Base-by-base conservation (phyloP, 305 asterid genomes). In the Rubia tinctorum region DNA sequence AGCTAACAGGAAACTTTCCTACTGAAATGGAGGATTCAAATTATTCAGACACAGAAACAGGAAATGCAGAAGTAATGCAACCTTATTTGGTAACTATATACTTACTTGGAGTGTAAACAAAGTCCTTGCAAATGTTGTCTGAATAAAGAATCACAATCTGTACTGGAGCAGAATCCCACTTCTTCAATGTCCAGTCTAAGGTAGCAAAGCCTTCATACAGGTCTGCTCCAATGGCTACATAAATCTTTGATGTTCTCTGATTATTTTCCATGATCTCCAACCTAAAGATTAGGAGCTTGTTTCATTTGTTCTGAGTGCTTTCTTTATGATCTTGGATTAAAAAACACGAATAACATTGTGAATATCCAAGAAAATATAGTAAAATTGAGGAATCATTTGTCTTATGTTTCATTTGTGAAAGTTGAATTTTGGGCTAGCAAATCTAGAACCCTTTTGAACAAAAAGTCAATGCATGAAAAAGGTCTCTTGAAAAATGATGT, bases 141-240 rank as follows among this genome's bases (percentile, higher is more conserved):
- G 86, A 84, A 76, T 85, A 82, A 66, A 91, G 87, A 75, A 91
- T 86, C 15, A 87, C 87, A 25, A 91, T 79, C 68, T 76, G 76
- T 80, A 81, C 75, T 9, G 76, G 71, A 37, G 76, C 76, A 66
- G 83, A 58, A 68, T 81, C 75, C 91, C 93, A 89, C 56, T 79
- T 87, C 59, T 69, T 77, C 12, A 87, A 74, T 59, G 84, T 76
- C 91, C 95, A 91, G 69, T 82, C 83, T 70, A 91, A 63, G 58
- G 95, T 89, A 15, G 81, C 69, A 76, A 91, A 78, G 8, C 97
- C 97, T 51, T 91, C 93, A 53, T 71, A 53, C 43, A 78, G 64
- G 72, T 91, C 89, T 62, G 85, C 73, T 39, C 89, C 91, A 72
- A 91, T 79, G 72, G 95, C 97, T 42, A 91, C 89, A 79, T 83